A percentile compares a stretch with the other conserved stretches of the same genome.
These are phyloP conservation scores for Wickerhamiella australiensis DNA, from an alignment of 805 yeast genomes.

Conservation along the genomic window DNA sequence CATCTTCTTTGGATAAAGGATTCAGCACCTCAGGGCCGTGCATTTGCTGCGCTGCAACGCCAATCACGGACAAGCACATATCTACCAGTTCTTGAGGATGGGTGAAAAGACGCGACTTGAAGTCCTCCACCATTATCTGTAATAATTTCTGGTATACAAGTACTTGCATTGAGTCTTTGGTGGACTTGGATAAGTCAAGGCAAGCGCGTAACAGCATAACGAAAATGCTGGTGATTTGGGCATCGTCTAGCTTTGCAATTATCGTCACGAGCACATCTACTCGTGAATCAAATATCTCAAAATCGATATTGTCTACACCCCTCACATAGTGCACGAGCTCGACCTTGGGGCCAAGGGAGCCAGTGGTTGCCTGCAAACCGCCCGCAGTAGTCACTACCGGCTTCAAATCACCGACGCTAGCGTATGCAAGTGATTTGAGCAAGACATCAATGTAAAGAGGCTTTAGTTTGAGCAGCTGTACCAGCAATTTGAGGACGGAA, in stretches of 20 bases:
- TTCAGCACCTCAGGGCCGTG: conserved; percentile 3
- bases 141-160: conserved; percentile 38
- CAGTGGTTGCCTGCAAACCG: too few relatives aligned
- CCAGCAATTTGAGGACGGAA: conserved; percentile 13
- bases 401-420: background rate
- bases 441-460: background rate
- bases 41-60: conserved; percentile 26
- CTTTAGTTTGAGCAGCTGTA: conserved; percentile 6
- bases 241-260: conserved; percentile 40
- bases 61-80: conserved; percentile 36
- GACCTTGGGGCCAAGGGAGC: background rate
- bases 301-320: conserved; percentile 13
- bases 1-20: background rate
- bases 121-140: conserved; percentile 46
- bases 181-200: background rate
- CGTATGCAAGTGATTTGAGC: background rate
- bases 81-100: conserved; percentile 48
- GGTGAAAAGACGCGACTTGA: conserved; percentile 44
- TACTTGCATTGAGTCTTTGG: background rate
- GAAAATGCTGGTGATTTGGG: conserved; percentile 36
- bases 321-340: conserved; percentile 1
- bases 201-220: conserved; percentile 39
- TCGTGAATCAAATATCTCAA: conserved; percentile 36
- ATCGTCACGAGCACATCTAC: conserved; percentile 35
- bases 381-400: conserved; percentile 5